Evolutionary conservation across 805 yeast genomes (phyloP), one percentile per base, ranked within the genome.

Genomic region (Tetrapisispora nanseiensis): DNA sequence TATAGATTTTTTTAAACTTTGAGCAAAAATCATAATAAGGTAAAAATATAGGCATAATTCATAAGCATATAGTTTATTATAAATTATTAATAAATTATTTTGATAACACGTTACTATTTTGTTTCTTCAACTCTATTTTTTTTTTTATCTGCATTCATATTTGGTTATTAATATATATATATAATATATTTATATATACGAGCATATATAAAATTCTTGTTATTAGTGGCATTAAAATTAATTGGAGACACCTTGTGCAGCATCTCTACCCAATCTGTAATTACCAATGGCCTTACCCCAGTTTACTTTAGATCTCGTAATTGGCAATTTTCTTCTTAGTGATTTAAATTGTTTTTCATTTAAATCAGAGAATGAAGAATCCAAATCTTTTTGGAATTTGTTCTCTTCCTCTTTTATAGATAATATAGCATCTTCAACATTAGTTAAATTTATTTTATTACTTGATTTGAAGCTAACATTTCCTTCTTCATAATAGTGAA

Each of bases 401-500:
- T 74, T 70, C 62, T 89, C 97, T 11, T 73, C 55, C 23, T 59
- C 59, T 41, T 69, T 66, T 48, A 86, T 82, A 30, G 67, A 58
- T 43, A 71, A 63, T 29, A 78, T 63, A 3, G 63, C 54, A 3
- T 57, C 59, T 2, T 43, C 43, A 1, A 51, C 46, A 6, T 42
- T 32, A 3, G 54, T 41, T 19, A 61, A 64, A 6, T 51, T 53
- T 1, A 73, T 50, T 4, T 54, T 51, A 44, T 70, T 66, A 7
- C 49, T 48, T 2, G 79, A 68, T 46, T 75, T 78, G 54, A 92
- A 74, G 40, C 90, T 73, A 16, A 90, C 97, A 56, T 90, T 90
- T 24, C 98, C 98, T 52, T 90, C 97, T 65, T 90, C 98, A 59
- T 75, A 92, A 62, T 89, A 92, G 62, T 90, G 98, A 32, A 89